Base-by-base conservation (phyloP, 1,284 basidiomycete species). In the Pascua sp. region DNA sequence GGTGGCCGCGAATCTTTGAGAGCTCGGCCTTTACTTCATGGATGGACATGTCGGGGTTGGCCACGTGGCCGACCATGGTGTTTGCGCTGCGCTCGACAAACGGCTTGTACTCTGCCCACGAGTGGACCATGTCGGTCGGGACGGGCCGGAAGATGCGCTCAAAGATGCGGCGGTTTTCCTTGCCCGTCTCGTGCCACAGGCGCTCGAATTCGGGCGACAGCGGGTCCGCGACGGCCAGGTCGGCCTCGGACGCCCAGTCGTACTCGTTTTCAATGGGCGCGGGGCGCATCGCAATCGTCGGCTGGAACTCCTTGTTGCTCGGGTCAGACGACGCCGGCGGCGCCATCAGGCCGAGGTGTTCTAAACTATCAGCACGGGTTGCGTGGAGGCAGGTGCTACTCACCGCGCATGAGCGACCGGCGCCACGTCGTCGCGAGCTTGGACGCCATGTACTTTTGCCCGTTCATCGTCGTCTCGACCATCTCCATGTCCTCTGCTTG, bases 261-360 rank as follows among this genome's bases (percentile, higher is more conserved):
- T 91, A 85, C 2, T 81, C 80, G 67, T 88, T 86, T 0, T 90
- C 90, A 40, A 78, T 65, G 0, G 90, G 91, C 0, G 88, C 89
- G 1, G 90, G 83, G 38, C 79, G 84, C 93, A 95, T 95, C 4
- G 66, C 64, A 0, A 65, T 51, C 13, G 63, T 80, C 83, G 88
- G 37, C 80, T 80, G 52, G 24, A 4, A 32, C 24, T 32, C 24
- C 24, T 7, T 32, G 83, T 79, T 7, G 82, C 78, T 5, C 71
- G 64, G 56, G 56, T 71, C 61, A 51, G 63, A 67, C 8, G 69
- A 62, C 24, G 63, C 52, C 62, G 68, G 66, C 38, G 64, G 56
- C 0, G 68, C 77, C 45, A 91, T 86, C 40, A 93, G 83, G 48
- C 92, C 92, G 51, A 95, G 83, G 70, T 95, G 91, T 72, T 93